Conservation (phyloP, 495 filamentous ascomycete species). For the Lepidopterella palustris region DNA sequence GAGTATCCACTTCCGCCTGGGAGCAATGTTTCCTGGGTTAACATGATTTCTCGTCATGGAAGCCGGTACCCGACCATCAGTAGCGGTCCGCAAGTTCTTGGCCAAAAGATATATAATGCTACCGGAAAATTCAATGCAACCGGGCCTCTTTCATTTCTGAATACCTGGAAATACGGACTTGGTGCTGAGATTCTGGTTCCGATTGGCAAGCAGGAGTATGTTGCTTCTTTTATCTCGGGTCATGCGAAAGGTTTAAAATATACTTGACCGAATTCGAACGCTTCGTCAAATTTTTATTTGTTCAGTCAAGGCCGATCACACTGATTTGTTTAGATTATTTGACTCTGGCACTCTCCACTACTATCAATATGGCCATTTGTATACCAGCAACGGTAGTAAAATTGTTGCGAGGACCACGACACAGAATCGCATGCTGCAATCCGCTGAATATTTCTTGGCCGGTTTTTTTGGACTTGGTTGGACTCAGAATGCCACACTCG, state of each 20-base stretch:
- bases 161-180: slow-evolving; percentile 47
- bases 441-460: slow-evolving; percentile 44
- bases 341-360: slow-evolving; percentile 38
- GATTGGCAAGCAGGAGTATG: slow-evolving; percentile 43
- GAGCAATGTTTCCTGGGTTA: slow-evolving; percentile 50
- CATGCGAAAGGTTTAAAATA: background rate
- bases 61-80: slow-evolving; percentile 39
- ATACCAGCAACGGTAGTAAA: slow-evolving; percentile 50
- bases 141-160: slow-evolving; percentile 47
- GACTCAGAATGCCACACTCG: slow-evolving; percentile 47
- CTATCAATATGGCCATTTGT: slow-evolving; percentile 58
- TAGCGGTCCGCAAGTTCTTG: slow-evolving; percentile 30
- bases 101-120: slow-evolving; percentile 33
- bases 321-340: slow-evolving; percentile 38
- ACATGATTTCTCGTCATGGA: slow-evolving; percentile 44
- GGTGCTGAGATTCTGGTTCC: slow-evolving; percentile 48
- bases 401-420: slow-evolving; percentile 57
- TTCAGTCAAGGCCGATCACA: too few relatives aligned
- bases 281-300: background rate
- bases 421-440: slow-evolving; percentile 46
- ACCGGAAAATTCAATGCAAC: slow-evolving; percentile 36
- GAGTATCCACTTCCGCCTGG: slow-evolving; percentile 51
- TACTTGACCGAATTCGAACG: background rate
- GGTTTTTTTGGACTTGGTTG: slow-evolving; percentile 57
- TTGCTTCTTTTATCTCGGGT: background rate